Evolutionary conservation across 1,139 yeast genomes (phyloP).

Genomic region (Lizanozyma gosingica): DNA sequence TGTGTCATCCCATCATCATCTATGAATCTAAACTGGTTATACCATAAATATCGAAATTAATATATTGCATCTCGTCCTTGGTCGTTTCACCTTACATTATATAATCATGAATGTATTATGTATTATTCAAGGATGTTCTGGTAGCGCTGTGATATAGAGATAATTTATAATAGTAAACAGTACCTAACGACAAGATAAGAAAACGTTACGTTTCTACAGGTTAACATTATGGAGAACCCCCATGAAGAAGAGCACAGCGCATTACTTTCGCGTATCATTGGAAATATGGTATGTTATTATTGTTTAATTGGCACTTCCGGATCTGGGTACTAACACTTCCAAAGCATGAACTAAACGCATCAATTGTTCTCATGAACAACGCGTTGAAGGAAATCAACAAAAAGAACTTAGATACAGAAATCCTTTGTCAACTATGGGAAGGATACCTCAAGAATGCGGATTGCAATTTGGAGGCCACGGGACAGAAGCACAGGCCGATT

Average conservation of each 20-base stretch:
- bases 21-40: no score
- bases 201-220: no score
- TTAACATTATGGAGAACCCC: slow-evolving; percentile 94
- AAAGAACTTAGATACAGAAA: slow-evolving; percentile 62
- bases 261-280: slow-evolving; percentile 64
- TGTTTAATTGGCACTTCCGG: neutral
- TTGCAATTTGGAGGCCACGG: slow-evolving; percentile 66
- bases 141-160: neutral
- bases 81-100: no score
- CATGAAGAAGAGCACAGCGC: slow-evolving; percentile 83
- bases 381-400: slow-evolving; percentile 51
- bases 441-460: slow-evolving; percentile 65
- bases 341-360: slow-evolving; percentile 45
- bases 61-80: no score
- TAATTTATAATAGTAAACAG: no score
- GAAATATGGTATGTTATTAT: slow-evolving; percentile 53
- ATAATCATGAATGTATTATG: no score
- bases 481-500: slow-evolving; percentile 50
- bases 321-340: neutral
- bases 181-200: no score
- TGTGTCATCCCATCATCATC: no score
- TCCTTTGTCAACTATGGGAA: slow-evolving; percentile 76
- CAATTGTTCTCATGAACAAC: slow-evolving; percentile 55
- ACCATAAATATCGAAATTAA: no score
- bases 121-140: no score